These are phyloP conservation scores for Floccularia luteovirens DNA, from an alignment of 768 basidiomycete genomes.

Conservation along the genomic window DNA sequence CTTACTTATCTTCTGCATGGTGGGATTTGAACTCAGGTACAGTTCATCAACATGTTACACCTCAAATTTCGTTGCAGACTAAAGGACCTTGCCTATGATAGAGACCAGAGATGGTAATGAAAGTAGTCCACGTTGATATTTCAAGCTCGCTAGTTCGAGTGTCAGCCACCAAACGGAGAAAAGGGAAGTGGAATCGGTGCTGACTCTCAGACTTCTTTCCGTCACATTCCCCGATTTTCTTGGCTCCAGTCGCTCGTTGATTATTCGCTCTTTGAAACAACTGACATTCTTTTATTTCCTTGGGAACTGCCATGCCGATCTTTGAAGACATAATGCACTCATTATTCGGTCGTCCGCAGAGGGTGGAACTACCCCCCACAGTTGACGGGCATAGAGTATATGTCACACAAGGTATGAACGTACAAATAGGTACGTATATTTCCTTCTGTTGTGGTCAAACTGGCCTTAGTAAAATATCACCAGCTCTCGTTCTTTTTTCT, in stretches of 20 bases:
- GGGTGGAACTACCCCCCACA: not conserved
- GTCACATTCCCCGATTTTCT: not conserved
- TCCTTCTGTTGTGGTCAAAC: no score
- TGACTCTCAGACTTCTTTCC: not conserved
- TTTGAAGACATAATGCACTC: not conserved
- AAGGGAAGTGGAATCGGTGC: not conserved
- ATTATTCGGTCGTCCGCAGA: not conserved
- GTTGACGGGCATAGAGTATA: not conserved
- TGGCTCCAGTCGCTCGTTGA: not conserved
- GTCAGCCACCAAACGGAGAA: not conserved
- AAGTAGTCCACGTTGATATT: no score
- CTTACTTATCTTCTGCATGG: no score
- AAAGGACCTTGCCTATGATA: no score
- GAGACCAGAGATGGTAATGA: no score
- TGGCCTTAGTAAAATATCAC: not conserved
- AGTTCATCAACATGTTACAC: no score
- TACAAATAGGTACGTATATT: not conserved
- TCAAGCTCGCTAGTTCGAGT: no score
- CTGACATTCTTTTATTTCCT: not conserved
- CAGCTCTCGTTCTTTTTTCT: conserved; percentile 15
- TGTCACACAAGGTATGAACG: not conserved
- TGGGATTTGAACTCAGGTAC: no score
- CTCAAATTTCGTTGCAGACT: no score
- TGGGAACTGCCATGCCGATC: not conserved
- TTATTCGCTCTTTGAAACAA: not conserved